Base-by-base conservation (phyloP, 176 grass and related monocot genomes). In the Urochloa ruziziensis region DNA sequence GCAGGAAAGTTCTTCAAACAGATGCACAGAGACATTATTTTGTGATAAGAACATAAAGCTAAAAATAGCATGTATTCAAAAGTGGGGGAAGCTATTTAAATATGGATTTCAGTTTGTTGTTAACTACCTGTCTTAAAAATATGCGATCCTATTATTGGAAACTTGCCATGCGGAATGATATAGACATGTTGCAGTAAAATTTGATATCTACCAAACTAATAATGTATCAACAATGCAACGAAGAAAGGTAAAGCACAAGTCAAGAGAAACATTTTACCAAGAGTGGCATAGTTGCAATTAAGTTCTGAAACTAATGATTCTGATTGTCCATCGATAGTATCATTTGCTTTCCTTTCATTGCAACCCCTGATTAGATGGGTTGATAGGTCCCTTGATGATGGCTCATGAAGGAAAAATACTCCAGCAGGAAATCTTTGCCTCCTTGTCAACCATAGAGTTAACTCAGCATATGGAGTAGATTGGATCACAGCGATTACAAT, bases 351-450 rank as follows among this genome's bases (percentile, higher is more conserved):
- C 24, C 66, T 91, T 79, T 54, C 81, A 73, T 52, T 82, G 10
- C 6, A 79, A 77, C 19, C 42, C 49, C 52, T 56, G 8, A 34
- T 14, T 67, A 63, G 40, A 75, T 83, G 56, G 56, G 35, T 43
- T 85, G 34, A 70, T 54, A 81, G 33, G 36, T 60, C 46, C 84
- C 34, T 72, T 75, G 83, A 64, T 15, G 32, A 67, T 16, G 76
- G 67, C 67, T 84, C 60, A 71, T 76, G 89, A 43, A 78, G 33
- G 66, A 98, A 98, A 68, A 88, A 90, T 82, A 98, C 66, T 82
- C 93, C 93, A 81, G 89, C 85, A 67, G 93, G 86, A 95, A 98
- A 98, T 88, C 81, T 91, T 82, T 86, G 86, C 72, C 86, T 91
- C 53, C 74, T 91, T 12, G 40, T 82, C 29, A 86, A 10, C 91